phyloP scores from a whole-genome alignment of 2,329 filamentous ascomycete species.

The Venturia pyrina region DNA sequence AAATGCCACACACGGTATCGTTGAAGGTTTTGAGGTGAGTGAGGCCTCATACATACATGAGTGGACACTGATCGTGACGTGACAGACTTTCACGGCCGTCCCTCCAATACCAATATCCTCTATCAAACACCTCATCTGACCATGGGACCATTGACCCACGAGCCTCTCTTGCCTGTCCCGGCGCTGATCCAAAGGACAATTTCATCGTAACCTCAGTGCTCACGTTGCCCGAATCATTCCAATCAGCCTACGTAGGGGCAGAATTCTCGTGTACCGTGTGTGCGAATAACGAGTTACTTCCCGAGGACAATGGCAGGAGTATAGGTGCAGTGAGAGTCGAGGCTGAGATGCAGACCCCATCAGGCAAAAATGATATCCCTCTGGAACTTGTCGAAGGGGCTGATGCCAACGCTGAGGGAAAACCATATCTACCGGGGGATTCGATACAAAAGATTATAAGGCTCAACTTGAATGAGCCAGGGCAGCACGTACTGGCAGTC shows the following conservation, averaged over 20 bases:
- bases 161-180: slow-evolving; percentile 67
- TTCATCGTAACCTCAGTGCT: slow-evolving; percentile 49
- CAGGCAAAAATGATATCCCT: slow-evolving; percentile 49
- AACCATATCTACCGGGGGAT: slow-evolving; percentile 43
- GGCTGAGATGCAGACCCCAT: slow-evolving; percentile 92
- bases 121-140: slow-evolving; percentile 36
- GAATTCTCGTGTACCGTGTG: slow-evolving; percentile 90
- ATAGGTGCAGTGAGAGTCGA: slow-evolving; percentile 73
- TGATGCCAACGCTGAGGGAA: slow-evolving; percentile 32
- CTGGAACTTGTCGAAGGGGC: slow-evolving; percentile 34
- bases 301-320: slow-evolving; percentile 30
- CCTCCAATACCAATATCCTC: slow-evolving; percentile 59
- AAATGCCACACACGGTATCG: slow-evolving; percentile 65
- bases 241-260: slow-evolving; percentile 90
- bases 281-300: slow-evolving; percentile 73
- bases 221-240: slow-evolving; percentile 83
- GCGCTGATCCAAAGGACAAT: slow-evolving; percentile 33
- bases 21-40: slow-evolving; percentile 62
- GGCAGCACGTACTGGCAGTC: slow-evolving; percentile 84
- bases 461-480: slow-evolving; percentile 88
- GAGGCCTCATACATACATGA: neutral
- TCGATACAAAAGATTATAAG: slow-evolving; percentile 73
- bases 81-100: slow-evolving; percentile 71
- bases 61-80: neutral
- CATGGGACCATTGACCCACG: slow-evolving; percentile 43